Evolutionary conservation across 179 eudicot species (phyloP).

Genomic region (Monotropa hypopitys): DNA sequence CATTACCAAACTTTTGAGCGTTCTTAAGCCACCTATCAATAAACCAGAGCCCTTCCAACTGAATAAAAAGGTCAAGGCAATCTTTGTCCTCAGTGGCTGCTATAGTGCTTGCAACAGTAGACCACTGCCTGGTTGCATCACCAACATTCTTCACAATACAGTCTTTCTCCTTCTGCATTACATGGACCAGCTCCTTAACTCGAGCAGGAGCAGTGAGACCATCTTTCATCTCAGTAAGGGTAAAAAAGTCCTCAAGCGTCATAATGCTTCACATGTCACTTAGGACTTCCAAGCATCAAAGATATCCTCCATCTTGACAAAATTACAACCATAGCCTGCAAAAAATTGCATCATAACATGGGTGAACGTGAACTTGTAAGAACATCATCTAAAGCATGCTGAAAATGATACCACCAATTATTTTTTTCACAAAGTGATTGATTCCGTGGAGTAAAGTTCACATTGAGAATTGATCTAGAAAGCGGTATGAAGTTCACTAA

Average conservation of each 20-base stretch:
- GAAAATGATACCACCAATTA: not conserved
- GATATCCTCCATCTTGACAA: not conserved
- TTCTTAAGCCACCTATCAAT: constrained; percentile 59
- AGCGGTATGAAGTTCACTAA: not conserved
- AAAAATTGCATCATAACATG: not conserved
- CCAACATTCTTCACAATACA: constrained; percentile 32
- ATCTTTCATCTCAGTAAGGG: constrained; percentile 70
- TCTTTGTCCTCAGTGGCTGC: constrained; percentile 66
- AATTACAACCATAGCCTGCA: constrained; percentile 8
- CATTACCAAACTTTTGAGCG: constrained; percentile 32
- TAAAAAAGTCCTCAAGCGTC: constrained; percentile 80
- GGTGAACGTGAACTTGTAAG: not conserved
- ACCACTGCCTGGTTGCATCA: constrained; percentile 63
- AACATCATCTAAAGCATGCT: not conserved
- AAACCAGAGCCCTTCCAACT: constrained; percentile 55
- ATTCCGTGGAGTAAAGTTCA: not conserved
- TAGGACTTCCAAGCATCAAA: constrained; percentile 18
- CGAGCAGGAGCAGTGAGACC: constrained; percentile 64
- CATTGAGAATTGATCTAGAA: not conserved
- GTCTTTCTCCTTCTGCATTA: constrained; percentile 54
- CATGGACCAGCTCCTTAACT: constrained; percentile 62
- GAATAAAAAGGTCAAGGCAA: constrained; percentile 68
- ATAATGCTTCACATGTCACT: constrained; percentile 42
- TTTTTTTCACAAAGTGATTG: not conserved
- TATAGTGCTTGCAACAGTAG: constrained; percentile 62